Conservation (phyloP, 2,329 filamentous ascomycete genomes). For the Trichoderma guizhouense region DNA sequence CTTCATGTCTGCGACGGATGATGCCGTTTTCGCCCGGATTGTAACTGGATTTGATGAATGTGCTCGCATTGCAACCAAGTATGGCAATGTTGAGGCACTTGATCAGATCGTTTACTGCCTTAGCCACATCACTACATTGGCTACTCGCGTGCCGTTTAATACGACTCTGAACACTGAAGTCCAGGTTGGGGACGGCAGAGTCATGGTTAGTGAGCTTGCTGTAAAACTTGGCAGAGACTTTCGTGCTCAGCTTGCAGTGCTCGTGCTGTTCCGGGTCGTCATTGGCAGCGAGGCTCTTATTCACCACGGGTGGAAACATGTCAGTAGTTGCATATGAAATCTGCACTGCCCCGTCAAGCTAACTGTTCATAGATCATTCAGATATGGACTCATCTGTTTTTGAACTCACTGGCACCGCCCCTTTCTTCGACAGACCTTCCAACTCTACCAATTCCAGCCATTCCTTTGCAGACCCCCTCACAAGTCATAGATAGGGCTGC, state of each 20-base stretch:
- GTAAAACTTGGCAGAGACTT: constrained; percentile 94
- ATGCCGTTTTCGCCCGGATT: constrained; percentile 88
- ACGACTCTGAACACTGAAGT: constrained; percentile 93
- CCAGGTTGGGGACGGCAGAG: constrained; percentile 82
- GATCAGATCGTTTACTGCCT: constrained; percentile 92
- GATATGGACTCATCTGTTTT: constrained; percentile 93
- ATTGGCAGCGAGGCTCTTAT: constrained; percentile 79
- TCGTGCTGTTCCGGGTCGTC: constrained; percentile 92
- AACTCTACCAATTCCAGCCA: constrained; percentile 69
- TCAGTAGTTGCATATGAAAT: constrained; percentile 42
- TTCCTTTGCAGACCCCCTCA: constrained; percentile 85
- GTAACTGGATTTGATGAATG: constrained; percentile 96
- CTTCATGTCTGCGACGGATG: constrained; percentile 97
- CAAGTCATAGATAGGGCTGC: constrained; percentile 88
- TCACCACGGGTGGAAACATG: constrained; percentile 72
- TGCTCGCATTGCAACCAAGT: constrained; percentile 83
- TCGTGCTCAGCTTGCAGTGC: constrained; percentile 85
- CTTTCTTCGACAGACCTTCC: constrained; percentile 65
- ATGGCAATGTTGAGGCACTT: constrained; percentile 77
- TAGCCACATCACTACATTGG: constrained; percentile 84
- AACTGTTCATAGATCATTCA: constrained; percentile 64
- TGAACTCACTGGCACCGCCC: constrained; percentile 86
- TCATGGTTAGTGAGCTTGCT: constrained; percentile 98
- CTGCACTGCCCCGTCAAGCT: not conserved
- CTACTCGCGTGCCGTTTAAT: constrained; percentile 71